Evolutionary conservation across 257 asterid species (phyloP), one percentile per base, ranked within the genome.

Genomic region (Salvia miltiorrhiza): DNA sequence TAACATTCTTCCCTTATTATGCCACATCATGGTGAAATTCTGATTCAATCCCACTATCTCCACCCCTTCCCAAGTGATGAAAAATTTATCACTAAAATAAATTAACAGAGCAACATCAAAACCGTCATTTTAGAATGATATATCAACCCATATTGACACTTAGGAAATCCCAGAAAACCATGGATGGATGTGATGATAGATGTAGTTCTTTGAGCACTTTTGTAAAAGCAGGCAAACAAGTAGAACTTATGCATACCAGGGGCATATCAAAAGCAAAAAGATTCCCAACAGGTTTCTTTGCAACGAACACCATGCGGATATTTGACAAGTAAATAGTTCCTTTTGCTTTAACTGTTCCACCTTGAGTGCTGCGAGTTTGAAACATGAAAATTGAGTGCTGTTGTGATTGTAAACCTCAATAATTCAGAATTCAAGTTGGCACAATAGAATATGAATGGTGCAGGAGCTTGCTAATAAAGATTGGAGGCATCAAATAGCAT

Each of bases 221-320:
- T 14, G 32, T 30, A 6, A 21, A 2, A 19, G 59, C 13, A 28
- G 41, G 56, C 6, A 59, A 50, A 65, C 61, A 20, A 30, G 53
- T 60, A 63, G 35, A 30, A 7, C 35, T 30, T 30, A 30, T 20
- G 72, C 95, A 71, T 85, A 93, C 98, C 97, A 94, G 60, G 48
- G 99, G 99, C 85, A 94, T 72, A 79, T 94, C 99, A 75, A 94
- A 91, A 67, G 93, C 96, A 74, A 3, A 41, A 67, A 94, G 72
- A 65, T 80, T 76, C 59, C 88, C 99, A 43, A 80, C 83, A 45
- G 97, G 95, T 73, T 77, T 91, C 40, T 48, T 82, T 35, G 99
- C 90, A 78, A 94, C 97, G 71, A 89, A 91, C 62, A 94, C 95
- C 91, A 94, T 91, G 39, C 97, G 96, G 53, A 94, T 85, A 70